These are phyloP conservation scores for Calonectria montana DNA, from an alignment of 2,329 filamentous ascomycete genomes.

Conservation along the genomic window DNA sequence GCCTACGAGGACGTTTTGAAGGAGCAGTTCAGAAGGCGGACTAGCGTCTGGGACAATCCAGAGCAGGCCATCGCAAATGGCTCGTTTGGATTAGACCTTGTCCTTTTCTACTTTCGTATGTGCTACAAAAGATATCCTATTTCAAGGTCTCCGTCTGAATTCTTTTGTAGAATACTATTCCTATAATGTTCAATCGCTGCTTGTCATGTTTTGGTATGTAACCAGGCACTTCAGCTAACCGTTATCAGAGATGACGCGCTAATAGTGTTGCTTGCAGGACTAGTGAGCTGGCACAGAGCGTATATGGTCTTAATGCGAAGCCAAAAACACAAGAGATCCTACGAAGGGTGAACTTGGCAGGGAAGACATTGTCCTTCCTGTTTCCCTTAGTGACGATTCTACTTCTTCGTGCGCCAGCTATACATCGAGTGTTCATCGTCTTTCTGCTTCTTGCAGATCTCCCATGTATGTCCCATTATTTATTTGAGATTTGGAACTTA, in stretches of 20 bases:
- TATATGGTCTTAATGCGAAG: neutral
- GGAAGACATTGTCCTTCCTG: neutral
- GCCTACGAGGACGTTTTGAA: neutral
- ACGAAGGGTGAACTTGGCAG: neutral
- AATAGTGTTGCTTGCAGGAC: neutral
- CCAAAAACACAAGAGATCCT: neutral
- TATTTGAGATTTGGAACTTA: neutral
- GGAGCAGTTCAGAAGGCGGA: neutral
- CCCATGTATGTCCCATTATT: neutral
- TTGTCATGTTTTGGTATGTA: slow-evolving; percentile 6
- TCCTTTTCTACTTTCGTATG: neutral
- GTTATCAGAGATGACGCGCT: neutral
- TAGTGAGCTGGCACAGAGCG: neutral
- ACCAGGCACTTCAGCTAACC: neutral
- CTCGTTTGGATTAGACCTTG: neutral
- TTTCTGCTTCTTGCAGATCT: neutral
- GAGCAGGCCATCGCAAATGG: neutral
- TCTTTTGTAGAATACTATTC: neutral
- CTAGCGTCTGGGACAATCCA: neutral
- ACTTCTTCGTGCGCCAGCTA: neutral
- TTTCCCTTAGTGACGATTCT: neutral
- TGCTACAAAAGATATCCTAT: neutral
- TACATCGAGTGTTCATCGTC: neutral
- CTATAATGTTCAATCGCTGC: neutral
- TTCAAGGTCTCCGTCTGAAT: neutral